Percentiles rank a stretch among this genome's conserved stretches.
phyloP scores from a whole-genome alignment of 1,284 basidiomycete species.

The Puccinia triticina region DNA sequence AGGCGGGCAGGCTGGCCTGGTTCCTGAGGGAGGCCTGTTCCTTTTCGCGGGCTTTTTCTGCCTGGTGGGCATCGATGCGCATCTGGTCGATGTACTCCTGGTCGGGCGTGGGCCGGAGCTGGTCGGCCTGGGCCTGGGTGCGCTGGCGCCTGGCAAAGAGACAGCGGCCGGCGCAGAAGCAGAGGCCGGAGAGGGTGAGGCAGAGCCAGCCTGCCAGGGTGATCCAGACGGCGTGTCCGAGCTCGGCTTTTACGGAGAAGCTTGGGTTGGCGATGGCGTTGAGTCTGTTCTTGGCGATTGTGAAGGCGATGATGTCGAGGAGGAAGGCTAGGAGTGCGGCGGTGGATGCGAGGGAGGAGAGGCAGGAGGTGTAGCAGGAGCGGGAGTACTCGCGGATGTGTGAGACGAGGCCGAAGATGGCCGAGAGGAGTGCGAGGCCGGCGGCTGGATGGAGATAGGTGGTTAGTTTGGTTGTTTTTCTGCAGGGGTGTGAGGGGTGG shows the following conservation, averaged over 20 bases:
- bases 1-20: constrained; percentile 16
- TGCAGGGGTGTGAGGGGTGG: not conserved
- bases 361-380: constrained; percentile 12
- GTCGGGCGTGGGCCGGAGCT: constrained; percentile 21
- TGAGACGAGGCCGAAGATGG: constrained; percentile 18
- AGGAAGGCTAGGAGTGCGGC: constrained; percentile 29
- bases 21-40: not conserved
- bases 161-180: constrained; percentile 10
- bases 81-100: constrained; percentile 17
- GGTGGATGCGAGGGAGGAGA: constrained; percentile 25
- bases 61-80: constrained; percentile 17
- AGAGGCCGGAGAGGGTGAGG: not conserved
- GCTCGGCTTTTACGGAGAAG: not conserved
- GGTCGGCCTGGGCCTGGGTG: not conserved
- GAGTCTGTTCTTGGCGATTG: constrained; percentile 23
- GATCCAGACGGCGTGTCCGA: constrained; percentile 36
- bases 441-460: constrained; percentile 8
- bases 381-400: constrained; percentile 24
- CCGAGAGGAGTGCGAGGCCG: constrained; percentile 24
- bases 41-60: constrained; percentile 30
- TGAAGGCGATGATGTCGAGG: constrained; percentile 34
- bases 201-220: constrained; percentile 34
- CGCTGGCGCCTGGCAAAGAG: not conserved
- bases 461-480: not conserved
- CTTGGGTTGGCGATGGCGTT: not conserved